These are phyloP conservation scores for Diaporthe batatas DNA, from an alignment of 2,329 filamentous ascomycete genomes.

Conservation along the genomic window DNA sequence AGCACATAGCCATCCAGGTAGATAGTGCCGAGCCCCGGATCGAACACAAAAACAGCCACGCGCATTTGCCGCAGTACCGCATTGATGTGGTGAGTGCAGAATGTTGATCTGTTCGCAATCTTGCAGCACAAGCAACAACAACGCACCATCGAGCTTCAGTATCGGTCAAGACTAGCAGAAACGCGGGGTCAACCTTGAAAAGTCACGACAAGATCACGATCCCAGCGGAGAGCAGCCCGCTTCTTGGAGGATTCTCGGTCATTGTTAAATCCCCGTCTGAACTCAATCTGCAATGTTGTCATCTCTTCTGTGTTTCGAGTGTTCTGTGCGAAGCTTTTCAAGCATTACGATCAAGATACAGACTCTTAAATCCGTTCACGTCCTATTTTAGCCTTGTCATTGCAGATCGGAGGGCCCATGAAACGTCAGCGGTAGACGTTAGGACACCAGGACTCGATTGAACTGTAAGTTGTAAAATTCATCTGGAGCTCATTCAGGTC, in stretches of 20 bases:
- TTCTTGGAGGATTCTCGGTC: neutral
- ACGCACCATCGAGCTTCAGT: neutral
- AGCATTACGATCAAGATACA: neutral
- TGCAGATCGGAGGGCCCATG: neutral
- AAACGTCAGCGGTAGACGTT: neutral
- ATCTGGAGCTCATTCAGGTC: neutral
- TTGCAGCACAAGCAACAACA: neutral
- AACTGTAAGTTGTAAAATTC: constrained; percentile 8
- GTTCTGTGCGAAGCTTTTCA: constrained; percentile 9
- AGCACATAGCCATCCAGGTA: constrained; percentile 10
- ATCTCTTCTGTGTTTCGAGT: neutral
- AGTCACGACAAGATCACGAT: neutral
- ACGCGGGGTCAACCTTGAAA: neutral
- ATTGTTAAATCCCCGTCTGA: constrained; percentile 11
- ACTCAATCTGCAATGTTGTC: neutral
- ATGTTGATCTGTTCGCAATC: neutral
- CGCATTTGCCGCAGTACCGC: neutral
- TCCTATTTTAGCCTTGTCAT: neutral
- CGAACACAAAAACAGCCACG: neutral
- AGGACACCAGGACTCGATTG: neutral
- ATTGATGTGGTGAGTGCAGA: no score
- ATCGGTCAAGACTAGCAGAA: neutral
- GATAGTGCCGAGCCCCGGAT: neutral
- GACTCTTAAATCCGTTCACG: neutral
- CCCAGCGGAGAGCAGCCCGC: neutral